phyloP scores from a whole-genome alignment of 257 asterid genomes.

The Petunia axillaris region DNA sequence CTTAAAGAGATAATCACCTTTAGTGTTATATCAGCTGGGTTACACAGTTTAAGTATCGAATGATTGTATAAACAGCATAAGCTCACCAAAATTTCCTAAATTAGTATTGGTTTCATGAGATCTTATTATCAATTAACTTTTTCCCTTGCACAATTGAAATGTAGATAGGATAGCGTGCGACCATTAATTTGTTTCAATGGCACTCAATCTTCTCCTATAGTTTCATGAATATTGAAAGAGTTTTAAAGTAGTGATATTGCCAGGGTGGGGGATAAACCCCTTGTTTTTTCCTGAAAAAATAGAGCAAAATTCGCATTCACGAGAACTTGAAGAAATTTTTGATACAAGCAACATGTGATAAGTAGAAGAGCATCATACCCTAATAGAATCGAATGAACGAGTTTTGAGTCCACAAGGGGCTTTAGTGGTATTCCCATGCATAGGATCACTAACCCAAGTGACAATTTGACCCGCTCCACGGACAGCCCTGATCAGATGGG shows the following conservation, averaged over 20 bases:
- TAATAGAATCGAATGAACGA: slow-evolving; percentile 72
- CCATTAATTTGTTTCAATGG: background rate
- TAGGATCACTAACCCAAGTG: slow-evolving; percentile 86
- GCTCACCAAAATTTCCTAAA: background rate
- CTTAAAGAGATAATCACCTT: background rate
- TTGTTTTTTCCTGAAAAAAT: background rate
- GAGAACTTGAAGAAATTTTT: background rate
- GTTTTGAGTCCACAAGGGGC: slow-evolving; percentile 88
- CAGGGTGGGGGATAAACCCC: background rate
- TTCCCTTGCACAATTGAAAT: background rate
- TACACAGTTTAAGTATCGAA: background rate
- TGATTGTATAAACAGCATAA: background rate
- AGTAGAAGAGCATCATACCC: slow-evolving; percentile 44
- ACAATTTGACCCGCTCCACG: slow-evolving; percentile 77
- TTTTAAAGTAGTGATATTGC: background rate
- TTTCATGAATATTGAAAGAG: background rate
- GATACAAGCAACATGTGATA: background rate
- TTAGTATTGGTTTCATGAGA: background rate
- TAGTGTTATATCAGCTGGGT: background rate
- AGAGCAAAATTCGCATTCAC: background rate
- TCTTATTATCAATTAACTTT: background rate
- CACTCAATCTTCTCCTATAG: background rate
- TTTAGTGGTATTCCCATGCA: slow-evolving; percentile 78
- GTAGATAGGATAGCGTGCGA: background rate
- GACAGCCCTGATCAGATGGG: slow-evolving; percentile 68